Percentiles rank a stretch among this genome's conserved stretches.
These are phyloP conservation scores for Corymbia maculata DNA, from an alignment of 345 rosid species.

Conservation along the genomic window DNA sequence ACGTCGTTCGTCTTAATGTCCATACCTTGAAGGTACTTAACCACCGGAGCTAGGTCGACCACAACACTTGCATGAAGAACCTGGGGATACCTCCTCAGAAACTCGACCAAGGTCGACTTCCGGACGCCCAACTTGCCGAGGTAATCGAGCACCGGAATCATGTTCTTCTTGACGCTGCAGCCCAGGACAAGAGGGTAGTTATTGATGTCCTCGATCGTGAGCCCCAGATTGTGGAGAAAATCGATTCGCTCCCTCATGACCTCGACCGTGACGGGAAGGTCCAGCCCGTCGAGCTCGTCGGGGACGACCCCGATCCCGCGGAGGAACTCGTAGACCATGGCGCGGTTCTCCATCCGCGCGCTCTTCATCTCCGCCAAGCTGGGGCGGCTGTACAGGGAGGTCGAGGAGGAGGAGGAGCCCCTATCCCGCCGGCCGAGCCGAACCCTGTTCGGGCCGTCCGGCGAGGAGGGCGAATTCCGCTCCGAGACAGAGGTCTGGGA, in stretches of 20 bases:
- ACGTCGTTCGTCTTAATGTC: slow-evolving; percentile 73
- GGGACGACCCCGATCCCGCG: slow-evolving; percentile 56
- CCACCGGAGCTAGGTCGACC: slow-evolving; percentile 88
- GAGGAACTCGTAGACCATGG: slow-evolving; percentile 67
- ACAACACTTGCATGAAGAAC: slow-evolving; percentile 34
- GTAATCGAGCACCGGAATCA: slow-evolving; percentile 90
- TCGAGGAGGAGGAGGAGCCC: not conserved
- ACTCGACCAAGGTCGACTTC: slow-evolving; percentile 63
- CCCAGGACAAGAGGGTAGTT: slow-evolving; percentile 92
- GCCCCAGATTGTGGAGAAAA: slow-evolving; percentile 70
- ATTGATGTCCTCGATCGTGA: slow-evolving; percentile 71
- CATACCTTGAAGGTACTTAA: slow-evolving; percentile 83
- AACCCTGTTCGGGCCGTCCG: not conserved
- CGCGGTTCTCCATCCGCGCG: slow-evolving; percentile 59
- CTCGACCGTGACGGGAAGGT: slow-evolving; percentile 80
- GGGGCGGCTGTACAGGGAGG: slow-evolving; percentile 67
- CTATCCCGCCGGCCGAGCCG: not conserved
- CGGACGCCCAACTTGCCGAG: slow-evolving; percentile 90
- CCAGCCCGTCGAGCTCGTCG: slow-evolving; percentile 77
- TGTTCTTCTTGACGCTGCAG: slow-evolving; percentile 94
- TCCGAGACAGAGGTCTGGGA: not conserved
- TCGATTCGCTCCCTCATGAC: slow-evolving; percentile 82
- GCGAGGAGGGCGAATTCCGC: not conserved
- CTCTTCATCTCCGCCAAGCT: slow-evolving; percentile 61
- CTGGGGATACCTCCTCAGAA: slow-evolving; percentile 80